Conservation (phyloP, 1,284 basidiomycete species). For the Trametes pubescens region DNA sequence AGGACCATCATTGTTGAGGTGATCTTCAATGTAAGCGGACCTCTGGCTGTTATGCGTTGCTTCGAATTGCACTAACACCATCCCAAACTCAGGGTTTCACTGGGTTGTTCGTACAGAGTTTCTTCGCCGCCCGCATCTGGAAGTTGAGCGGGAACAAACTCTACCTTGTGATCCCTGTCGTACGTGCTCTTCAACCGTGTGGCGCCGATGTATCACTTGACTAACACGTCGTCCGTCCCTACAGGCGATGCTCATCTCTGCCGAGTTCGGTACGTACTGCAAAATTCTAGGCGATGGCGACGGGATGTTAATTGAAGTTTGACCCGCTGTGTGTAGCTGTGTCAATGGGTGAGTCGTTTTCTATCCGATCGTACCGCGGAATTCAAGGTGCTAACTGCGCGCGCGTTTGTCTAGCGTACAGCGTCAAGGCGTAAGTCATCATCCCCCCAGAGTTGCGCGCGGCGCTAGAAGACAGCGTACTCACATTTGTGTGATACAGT, state of each 20-base stretch:
- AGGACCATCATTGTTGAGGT: constrained; percentile 64
- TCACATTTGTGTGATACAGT: constrained; percentile 7
- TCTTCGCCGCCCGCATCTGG: constrained; percentile 62
- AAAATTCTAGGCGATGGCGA: neutral
- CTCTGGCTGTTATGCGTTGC: neutral
- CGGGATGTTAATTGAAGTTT: neutral
- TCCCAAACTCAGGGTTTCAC: constrained; percentile 52
- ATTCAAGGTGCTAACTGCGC: neutral
- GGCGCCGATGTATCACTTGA: neutral
- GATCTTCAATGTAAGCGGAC: constrained; percentile 55
- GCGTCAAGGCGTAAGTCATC: constrained; percentile 28
- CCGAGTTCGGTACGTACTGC: constrained; percentile 55
- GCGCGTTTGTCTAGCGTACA: constrained; percentile 22
- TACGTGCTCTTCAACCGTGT: constrained; percentile 36
- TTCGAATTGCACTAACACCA: neutral
- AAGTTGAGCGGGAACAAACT: constrained; percentile 58
- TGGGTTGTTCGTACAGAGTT: constrained; percentile 62
- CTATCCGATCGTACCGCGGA: too few species aligned
- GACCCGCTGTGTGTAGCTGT: constrained; percentile 1
- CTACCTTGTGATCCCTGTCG: constrained; percentile 49
- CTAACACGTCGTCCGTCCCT: neutral
- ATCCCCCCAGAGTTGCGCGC: too few species aligned
- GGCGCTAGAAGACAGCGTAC: neutral
- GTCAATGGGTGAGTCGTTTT: constrained; percentile 8
- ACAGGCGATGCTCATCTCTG: constrained; percentile 51